These are phyloP conservation scores for Stevia rebaudiana DNA, from an alignment of 140 eudicot genomes.

Conservation along the genomic window DNA sequence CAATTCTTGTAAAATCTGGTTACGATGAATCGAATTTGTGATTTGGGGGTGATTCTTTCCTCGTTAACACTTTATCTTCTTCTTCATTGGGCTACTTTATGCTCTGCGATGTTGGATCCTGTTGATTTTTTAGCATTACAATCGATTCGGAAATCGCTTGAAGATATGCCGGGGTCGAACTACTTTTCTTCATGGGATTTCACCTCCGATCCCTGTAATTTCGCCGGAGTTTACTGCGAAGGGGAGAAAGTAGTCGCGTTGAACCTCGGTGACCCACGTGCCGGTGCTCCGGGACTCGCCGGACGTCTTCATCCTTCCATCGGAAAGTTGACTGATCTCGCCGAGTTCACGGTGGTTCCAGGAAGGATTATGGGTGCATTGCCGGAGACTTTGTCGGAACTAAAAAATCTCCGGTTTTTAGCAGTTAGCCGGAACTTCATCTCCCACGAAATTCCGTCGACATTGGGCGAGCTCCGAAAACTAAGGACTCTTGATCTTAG, in stretches of 20 bases:
- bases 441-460: slow-evolving; percentile 65
- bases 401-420: slow-evolving; percentile 52
- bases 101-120: slow-evolving; percentile 53
- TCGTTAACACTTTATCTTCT: background rate
- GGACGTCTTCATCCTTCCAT: slow-evolving; percentile 75
- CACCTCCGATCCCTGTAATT: slow-evolving; percentile 85
- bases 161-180: slow-evolving; percentile 73
- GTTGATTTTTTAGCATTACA: slow-evolving; percentile 78
- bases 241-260: slow-evolving; percentile 60
- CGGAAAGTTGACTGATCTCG: slow-evolving; percentile 47
- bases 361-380: slow-evolving; percentile 72
- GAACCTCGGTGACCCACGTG: slow-evolving; percentile 84
- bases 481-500: slow-evolving; percentile 76
- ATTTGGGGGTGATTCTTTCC: background rate
- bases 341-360: slow-evolving; percentile 75
- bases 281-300: slow-evolving; percentile 75
- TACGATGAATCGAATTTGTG: background rate
- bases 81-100: background rate
- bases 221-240: slow-evolving; percentile 73
- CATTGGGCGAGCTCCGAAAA: slow-evolving; percentile 45
- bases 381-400: slow-evolving; percentile 46
- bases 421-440: slow-evolving; percentile 69
- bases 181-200: slow-evolving; percentile 91
- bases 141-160: slow-evolving; percentile 49
- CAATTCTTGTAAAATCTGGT: background rate